A percentile compares a stretch with the other conserved stretches of the same genome.
These are phyloP conservation scores for Mycogone perniciosa DNA, from an alignment of 2,329 filamentous ascomycete genomes.

Conservation along the genomic window DNA sequence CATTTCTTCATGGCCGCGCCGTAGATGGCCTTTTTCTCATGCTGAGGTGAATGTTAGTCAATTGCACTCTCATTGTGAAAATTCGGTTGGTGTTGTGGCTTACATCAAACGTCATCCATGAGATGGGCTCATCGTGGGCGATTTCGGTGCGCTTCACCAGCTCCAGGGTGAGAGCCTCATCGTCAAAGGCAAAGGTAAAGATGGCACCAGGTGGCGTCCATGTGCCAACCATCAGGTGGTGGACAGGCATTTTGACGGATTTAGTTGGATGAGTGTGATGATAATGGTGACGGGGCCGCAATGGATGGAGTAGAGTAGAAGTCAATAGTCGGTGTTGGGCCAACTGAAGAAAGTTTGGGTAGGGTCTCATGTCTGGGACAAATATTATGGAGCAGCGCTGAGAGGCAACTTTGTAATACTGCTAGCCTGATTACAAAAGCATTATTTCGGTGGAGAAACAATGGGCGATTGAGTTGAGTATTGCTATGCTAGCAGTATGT, in stretches of 20 bases:
- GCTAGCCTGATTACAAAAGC: too few relatives aligned
- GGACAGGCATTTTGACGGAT: slow-evolving; percentile 54
- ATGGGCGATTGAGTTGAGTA: too few relatives aligned
- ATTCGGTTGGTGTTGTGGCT: slow-evolving; percentile 25
- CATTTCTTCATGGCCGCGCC: slow-evolving; percentile 92
- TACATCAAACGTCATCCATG: slow-evolving; percentile 89
- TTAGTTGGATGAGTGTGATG: background rate
- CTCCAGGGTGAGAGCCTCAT: slow-evolving; percentile 66
- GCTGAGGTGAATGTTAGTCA: slow-evolving; percentile 39
- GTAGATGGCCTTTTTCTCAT: slow-evolving; percentile 77
- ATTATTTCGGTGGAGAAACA: too few relatives aligned
- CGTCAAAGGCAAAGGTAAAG: slow-evolving; percentile 83
- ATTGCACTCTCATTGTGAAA: background rate
- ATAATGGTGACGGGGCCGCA: background rate
- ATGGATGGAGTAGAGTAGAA: background rate
- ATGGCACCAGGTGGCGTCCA: slow-evolving; percentile 88
- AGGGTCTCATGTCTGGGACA: background rate
- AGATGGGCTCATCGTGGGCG: slow-evolving; percentile 77
- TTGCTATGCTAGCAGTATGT: too few relatives aligned
- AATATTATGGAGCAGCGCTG: too few relatives aligned
- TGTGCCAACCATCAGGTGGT: slow-evolving; percentile 87
- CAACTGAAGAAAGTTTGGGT: background rate
- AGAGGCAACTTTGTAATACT: too few relatives aligned
- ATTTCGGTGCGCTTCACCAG: slow-evolving; percentile 77
- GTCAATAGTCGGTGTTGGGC: background rate